Percentiles rank a stretch among this genome's conserved stretches.
phyloP scores from a whole-genome alignment of 1,284 basidiomycete genomes.

The Pterula multifida region DNA sequence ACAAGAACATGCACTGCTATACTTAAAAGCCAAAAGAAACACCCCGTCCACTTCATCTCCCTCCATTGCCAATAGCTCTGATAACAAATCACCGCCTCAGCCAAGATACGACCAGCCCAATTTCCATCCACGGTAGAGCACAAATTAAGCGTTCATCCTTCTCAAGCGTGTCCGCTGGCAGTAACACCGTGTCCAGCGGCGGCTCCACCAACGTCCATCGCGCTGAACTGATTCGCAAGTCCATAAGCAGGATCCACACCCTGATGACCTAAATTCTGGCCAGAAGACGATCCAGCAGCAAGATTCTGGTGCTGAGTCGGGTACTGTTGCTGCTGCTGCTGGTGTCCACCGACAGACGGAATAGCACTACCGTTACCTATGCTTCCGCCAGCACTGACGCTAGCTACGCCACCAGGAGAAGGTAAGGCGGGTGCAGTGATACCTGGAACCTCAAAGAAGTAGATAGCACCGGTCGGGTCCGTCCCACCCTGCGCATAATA shows the following conservation, averaged over 20 bases:
- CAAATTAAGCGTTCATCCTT: background rate
- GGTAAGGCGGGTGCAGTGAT: constrained; percentile 31
- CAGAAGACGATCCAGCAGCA: background rate
- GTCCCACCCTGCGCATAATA: constrained; percentile 68
- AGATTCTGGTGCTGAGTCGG: background rate
- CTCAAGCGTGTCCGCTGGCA: background rate
- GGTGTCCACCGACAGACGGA: background rate
- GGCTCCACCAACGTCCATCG: background rate
- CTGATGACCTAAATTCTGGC: background rate
- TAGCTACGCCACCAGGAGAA: background rate
- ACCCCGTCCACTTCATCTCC: too few species aligned
- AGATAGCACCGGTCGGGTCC: constrained; percentile 58
- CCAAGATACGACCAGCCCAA: background rate
- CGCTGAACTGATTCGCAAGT: background rate
- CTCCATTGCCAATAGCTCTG: too few species aligned
- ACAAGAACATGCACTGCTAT: too few species aligned
- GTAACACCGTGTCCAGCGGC: background rate
- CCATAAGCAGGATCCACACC: background rate
- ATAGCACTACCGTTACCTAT: background rate
- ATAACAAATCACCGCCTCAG: too few species aligned
- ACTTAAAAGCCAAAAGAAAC: too few species aligned
- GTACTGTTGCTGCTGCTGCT: background rate
- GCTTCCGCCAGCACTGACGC: background rate
- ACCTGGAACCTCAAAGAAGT: constrained; percentile 65
- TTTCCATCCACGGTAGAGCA: background rate